phyloP scores from a whole-genome alignment of 1,284 basidiomycete species.

The Athelia psychrophila region DNA sequence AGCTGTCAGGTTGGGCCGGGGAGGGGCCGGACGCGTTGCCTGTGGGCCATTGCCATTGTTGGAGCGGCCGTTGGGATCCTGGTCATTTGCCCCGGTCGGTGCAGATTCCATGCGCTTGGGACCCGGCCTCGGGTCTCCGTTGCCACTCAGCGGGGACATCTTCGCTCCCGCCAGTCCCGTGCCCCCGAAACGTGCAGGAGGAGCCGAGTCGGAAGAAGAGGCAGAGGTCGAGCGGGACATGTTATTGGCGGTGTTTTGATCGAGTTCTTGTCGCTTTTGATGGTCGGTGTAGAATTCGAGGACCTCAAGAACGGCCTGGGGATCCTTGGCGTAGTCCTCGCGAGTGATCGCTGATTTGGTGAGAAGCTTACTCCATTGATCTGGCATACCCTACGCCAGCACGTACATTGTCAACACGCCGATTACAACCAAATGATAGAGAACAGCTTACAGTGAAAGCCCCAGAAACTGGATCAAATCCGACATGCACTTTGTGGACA shows the following conservation, averaged over 20 bases:
- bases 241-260: conserved; percentile 51
- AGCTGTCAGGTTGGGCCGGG: conserved; percentile 40
- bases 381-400: conserved; percentile 78
- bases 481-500: conserved; percentile 97
- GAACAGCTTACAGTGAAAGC: conserved; percentile 78
- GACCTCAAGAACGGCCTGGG: conserved; percentile 95
- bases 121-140: conserved; percentile 32
- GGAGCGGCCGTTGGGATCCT: conserved; percentile 31
- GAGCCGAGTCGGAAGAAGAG: conserved; percentile 25
- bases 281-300: conserved; percentile 98
- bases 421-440: conserved; percentile 1
- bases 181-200: conserved; percentile 79
- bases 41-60: conserved; percentile 17
- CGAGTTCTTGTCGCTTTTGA: conserved; percentile 82
- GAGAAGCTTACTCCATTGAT: conserved; percentile 94
- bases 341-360: conserved; percentile 97
- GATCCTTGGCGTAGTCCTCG: conserved; percentile 96
- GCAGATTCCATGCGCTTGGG: conserved; percentile 60
- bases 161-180: conserved; percentile 73
- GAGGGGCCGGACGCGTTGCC: conserved; percentile 48
- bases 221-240: conserved; percentile 3
- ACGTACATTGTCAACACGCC: neutral
- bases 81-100: conserved; percentile 38
- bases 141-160: conserved; percentile 35
- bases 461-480: conserved; percentile 92